Percentiles rank a stretch among this genome's conserved stretches.
Conservation (phyloP, 2,329 filamentous ascomycete genomes). For the Aureobasidium sp. region DNA sequence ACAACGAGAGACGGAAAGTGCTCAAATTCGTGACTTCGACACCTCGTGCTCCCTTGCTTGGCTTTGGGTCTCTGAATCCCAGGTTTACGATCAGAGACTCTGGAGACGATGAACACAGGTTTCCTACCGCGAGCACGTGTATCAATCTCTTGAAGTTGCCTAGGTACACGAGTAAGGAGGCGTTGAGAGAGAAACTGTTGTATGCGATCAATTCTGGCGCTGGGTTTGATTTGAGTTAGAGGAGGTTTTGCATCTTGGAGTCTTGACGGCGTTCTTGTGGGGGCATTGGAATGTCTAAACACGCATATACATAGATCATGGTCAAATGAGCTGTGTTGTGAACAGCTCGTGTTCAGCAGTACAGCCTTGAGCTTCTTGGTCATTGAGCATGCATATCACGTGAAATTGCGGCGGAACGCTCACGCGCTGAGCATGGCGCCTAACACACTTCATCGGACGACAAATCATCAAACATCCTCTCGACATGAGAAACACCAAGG, state of each 20-base stretch:
- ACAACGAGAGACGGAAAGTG: constrained; percentile 73
- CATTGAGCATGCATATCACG: too few relatives aligned
- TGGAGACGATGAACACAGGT: constrained; percentile 63
- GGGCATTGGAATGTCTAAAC: too few relatives aligned
- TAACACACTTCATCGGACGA: too few relatives aligned
- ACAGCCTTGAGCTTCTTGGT: too few relatives aligned
- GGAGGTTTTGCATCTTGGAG: not conserved
- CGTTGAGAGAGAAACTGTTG: constrained; percentile 70
- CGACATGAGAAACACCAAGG: too few relatives aligned
- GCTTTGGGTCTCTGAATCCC: constrained; percentile 79
- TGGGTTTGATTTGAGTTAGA: constrained; percentile 77
- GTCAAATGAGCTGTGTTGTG: too few relatives aligned
- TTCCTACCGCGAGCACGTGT: constrained; percentile 93
- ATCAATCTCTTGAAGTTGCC: constrained; percentile 92
- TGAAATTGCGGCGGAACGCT: too few relatives aligned
- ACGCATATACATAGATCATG: too few relatives aligned
- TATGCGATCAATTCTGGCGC: constrained; percentile 87
- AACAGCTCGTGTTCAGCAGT: too few relatives aligned
- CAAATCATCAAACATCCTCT: too few relatives aligned
- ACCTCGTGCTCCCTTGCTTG: constrained; percentile 78
- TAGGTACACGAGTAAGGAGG: constrained; percentile 60
- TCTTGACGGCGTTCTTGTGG: too few relatives aligned
- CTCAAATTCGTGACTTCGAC: constrained; percentile 95
- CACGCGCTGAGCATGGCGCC: too few relatives aligned
- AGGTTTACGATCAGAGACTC: constrained; percentile 85